A percentile compares a stretch with the other conserved stretches of the same genome.
Evolutionary conservation across 169 alveolate species (phyloP).

Genomic region (Plasmodium yoelii): DNA sequence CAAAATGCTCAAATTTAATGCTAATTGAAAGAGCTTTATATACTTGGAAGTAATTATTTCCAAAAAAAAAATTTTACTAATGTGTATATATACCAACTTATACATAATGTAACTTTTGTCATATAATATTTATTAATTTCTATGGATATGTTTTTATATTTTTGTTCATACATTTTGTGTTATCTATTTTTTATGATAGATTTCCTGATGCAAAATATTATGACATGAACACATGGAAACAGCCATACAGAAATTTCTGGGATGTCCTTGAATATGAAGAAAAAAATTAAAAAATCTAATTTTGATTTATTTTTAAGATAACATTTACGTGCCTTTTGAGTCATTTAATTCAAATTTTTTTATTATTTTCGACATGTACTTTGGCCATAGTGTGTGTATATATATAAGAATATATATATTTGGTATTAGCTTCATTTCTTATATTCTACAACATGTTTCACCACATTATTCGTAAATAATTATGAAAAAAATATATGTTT

Average conservation of each 20-base stretch:
- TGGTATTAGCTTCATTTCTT: too few species aligned
- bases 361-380: too few species aligned
- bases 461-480: too few species aligned
- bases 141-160: too few species aligned
- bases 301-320: too few species aligned
- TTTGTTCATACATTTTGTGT: background rate
- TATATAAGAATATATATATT: too few species aligned
- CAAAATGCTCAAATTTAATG: conserved; percentile 33
- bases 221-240: conserved; percentile 38
- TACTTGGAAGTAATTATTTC: conserved; percentile 44
- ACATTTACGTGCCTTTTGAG: too few species aligned
- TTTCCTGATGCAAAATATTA: conserved; percentile 32
- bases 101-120: background rate
- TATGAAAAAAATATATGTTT: too few species aligned
- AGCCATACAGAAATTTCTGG: conserved; percentile 49
- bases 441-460: too few species aligned
- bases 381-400: too few species aligned
- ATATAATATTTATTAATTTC: too few species aligned
- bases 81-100: background rate
- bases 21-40: conserved; percentile 64
- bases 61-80: background rate
- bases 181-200: conserved; percentile 18
- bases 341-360: too few species aligned
- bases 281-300: conserved; percentile 11
- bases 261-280: conserved; percentile 76